These are phyloP conservation scores for Aspergillus quadrilineatus DNA, from an alignment of 2,329 filamentous ascomycete species.

Conservation along the genomic window DNA sequence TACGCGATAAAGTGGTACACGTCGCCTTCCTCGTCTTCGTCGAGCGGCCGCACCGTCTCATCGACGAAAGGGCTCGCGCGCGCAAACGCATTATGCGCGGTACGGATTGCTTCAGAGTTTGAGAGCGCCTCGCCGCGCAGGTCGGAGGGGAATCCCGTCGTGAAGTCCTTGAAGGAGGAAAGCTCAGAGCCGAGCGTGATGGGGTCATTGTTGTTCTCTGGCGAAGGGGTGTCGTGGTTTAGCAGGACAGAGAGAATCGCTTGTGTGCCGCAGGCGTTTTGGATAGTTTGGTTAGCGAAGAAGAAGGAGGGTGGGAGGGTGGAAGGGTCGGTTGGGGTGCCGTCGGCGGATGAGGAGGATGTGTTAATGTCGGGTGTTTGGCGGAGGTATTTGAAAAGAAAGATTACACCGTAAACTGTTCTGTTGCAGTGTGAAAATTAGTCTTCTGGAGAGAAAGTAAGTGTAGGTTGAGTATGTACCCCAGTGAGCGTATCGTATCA, in stretches of 20 bases:
- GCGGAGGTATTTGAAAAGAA: slow-evolving; percentile 83
- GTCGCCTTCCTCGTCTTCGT: slow-evolving; percentile 76
- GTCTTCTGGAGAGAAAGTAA: background rate
- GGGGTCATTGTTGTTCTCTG: slow-evolving; percentile 18
- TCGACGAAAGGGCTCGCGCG: slow-evolving; percentile 86
- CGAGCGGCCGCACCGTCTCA: slow-evolving; percentile 73
- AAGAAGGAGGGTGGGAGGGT: slow-evolving; percentile 65
- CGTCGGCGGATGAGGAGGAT: slow-evolving; percentile 68
- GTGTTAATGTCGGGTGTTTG: slow-evolving; percentile 60
- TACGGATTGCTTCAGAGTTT: slow-evolving; percentile 69
- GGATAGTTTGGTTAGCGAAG: slow-evolving; percentile 96
- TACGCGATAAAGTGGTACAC: slow-evolving; percentile 99
- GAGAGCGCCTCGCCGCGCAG: slow-evolving; percentile 69
- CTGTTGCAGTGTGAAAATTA: slow-evolving; percentile 37
- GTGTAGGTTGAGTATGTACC: slow-evolving; percentile 28
- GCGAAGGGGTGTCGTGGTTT: slow-evolving; percentile 62
- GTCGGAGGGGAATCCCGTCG: slow-evolving; percentile 76
- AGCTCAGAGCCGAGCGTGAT: slow-evolving; percentile 73
- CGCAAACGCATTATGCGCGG: slow-evolving; percentile 88
- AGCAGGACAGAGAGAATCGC: slow-evolving; percentile 87
- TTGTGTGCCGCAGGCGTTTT: slow-evolving; percentile 97
- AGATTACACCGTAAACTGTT: slow-evolving; percentile 92
- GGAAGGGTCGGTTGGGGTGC: slow-evolving; percentile 73
- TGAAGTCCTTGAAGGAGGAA: slow-evolving; percentile 81
- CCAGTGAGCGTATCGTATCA: slow-evolving; percentile 50